These are phyloP conservation scores for Claviceps digitariae DNA, from an alignment of 2,329 filamentous ascomycete genomes.

Conservation along the genomic window DNA sequence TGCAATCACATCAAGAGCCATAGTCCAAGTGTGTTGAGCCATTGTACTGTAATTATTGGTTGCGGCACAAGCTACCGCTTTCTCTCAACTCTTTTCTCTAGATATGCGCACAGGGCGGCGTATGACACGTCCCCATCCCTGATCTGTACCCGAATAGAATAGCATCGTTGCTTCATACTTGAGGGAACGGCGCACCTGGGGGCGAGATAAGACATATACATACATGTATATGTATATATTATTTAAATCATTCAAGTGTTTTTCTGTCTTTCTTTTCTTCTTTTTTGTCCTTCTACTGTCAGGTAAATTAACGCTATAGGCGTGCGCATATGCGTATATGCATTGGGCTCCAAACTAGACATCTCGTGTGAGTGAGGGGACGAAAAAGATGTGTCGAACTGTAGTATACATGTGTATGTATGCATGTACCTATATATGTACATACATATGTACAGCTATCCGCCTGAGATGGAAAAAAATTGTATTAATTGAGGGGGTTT, in stretches of 20 bases:
- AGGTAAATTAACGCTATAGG: too few relatives aligned
- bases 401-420: too few relatives aligned
- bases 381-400: background rate
- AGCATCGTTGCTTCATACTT: background rate
- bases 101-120: background rate
- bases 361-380: background rate
- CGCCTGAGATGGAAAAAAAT: too few relatives aligned
- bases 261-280: background rate
- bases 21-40: background rate
- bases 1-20: background rate
- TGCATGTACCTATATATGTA: too few relatives aligned
- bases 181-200: background rate
- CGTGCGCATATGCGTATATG: background rate
- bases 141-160: background rate
- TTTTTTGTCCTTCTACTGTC: background rate
- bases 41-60: background rate
- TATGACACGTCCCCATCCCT: background rate
- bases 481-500: too few relatives aligned
- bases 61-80: background rate
- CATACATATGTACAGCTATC: too few relatives aligned
- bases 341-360: slow-evolving; percentile 2
- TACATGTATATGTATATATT: too few relatives aligned
- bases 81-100: slow-evolving; percentile 5
- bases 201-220: background rate
- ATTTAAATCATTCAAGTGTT: too few relatives aligned